These are phyloP conservation scores for Ceratocystis smalleyi DNA, from an alignment of 2,329 filamentous ascomycete genomes.

Conservation along the genomic window DNA sequence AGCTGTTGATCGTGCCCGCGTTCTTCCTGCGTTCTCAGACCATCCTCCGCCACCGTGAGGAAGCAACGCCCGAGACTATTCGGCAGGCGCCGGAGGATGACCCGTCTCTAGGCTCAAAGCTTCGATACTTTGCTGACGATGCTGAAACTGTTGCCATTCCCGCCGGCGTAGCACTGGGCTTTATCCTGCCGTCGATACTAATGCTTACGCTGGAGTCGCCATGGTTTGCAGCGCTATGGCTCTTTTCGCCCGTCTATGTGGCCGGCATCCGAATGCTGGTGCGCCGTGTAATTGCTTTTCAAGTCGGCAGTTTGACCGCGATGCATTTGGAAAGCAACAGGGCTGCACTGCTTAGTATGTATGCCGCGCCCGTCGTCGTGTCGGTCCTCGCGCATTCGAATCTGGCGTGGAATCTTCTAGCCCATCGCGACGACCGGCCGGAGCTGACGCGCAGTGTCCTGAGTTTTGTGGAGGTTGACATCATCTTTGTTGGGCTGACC, in stretches of 20 bases:
- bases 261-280: slow-evolving; percentile 28
- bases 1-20: slow-evolving; percentile 35
- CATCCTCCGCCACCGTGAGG: slow-evolving; percentile 22
- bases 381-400: slow-evolving; percentile 31
- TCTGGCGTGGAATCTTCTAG: slow-evolving; percentile 28
- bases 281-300: slow-evolving; percentile 21
- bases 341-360: slow-evolving; percentile 28
- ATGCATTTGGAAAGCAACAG: slow-evolving; percentile 31
- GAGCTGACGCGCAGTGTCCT: slow-evolving; percentile 35
- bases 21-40: slow-evolving; percentile 31
- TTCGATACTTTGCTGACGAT: slow-evolving; percentile 26
- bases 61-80: slow-evolving; percentile 18
- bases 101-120: slow-evolving; percentile 22
- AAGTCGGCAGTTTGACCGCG: slow-evolving; percentile 14
- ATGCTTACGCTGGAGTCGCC: slow-evolving; percentile 32
- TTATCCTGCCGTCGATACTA: slow-evolving; percentile 30
- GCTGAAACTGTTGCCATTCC: slow-evolving; percentile 45
- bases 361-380: slow-evolving; percentile 30
- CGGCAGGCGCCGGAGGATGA: slow-evolving; percentile 20
- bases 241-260: slow-evolving; percentile 38
- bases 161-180: slow-evolving; percentile 33
- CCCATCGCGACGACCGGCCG: slow-evolving; percentile 30
- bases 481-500: slow-evolving; percentile 31
- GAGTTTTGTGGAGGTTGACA: slow-evolving; percentile 33
- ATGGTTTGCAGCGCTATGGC: slow-evolving; percentile 30